Conservation (phyloP, 805 yeast species). For the Phaffomyces antillensis region DNA sequence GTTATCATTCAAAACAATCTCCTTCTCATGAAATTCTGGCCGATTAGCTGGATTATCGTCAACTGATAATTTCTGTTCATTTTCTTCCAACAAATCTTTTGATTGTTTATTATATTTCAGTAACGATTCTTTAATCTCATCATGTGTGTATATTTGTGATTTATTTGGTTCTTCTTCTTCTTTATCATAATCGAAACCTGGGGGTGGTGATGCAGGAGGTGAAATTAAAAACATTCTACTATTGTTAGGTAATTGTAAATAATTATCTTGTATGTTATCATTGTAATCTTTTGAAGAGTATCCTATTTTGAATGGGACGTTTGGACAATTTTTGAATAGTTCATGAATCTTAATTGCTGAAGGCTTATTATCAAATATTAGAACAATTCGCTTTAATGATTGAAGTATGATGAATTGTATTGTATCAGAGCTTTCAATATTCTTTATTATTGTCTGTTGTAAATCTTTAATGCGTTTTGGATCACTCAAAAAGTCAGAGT, state of each 20-base stretch:
- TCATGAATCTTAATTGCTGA: slow-evolving; percentile 7
- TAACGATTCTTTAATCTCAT: slow-evolving; percentile 19
- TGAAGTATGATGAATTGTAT: slow-evolving; percentile 25
- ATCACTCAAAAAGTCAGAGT: slow-evolving; percentile 12
- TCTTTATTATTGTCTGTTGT: slow-evolving; percentile 20
- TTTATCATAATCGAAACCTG: slow-evolving; percentile 31
- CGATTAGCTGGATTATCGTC: slow-evolving; percentile 4
- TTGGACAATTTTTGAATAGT: not conserved
- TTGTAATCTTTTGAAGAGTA: slow-evolving; percentile 15
- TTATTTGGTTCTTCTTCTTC: slow-evolving; percentile 32
- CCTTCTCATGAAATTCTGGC: slow-evolving; percentile 6
- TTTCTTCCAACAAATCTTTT: slow-evolving; percentile 8
- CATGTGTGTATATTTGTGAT: slow-evolving; percentile 21
- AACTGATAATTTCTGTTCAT: slow-evolving; percentile 1
- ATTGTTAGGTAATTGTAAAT: slow-evolving; percentile 27
- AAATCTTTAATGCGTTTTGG: slow-evolving; percentile 12
- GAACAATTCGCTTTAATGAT: slow-evolving; percentile 19
- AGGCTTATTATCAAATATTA: slow-evolving; percentile 17
- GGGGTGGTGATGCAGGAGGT: slow-evolving; percentile 38
- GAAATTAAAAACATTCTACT: slow-evolving; percentile 31
- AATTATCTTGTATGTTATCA: slow-evolving; percentile 11
- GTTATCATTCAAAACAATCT: slow-evolving; percentile 20
- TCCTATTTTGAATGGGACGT: slow-evolving; percentile 9
- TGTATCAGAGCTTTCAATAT: slow-evolving; percentile 13
- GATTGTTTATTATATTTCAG: slow-evolving; percentile 15